Evolutionary conservation across 179 eudicot genomes (phyloP).

Genomic region (Gypsophila paniculata): DNA sequence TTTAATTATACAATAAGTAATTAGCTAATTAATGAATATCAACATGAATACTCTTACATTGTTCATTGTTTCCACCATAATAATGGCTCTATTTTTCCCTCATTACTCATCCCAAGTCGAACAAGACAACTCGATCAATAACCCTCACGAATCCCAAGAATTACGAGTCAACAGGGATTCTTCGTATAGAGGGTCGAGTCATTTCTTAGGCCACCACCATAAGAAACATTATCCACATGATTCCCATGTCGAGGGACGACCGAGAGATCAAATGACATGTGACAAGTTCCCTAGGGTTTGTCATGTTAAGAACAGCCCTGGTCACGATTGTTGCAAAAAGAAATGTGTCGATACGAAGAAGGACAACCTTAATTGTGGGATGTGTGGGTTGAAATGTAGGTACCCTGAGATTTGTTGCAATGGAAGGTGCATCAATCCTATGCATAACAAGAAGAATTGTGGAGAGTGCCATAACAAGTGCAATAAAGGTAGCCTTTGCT

Average conservation of each 20-base stretch:
- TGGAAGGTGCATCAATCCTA: conserved; percentile 38
- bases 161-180: background rate
- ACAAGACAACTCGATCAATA: background rate
- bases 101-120: conserved; percentile 14
- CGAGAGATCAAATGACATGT: conserved; percentile 36
- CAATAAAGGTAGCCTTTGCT: conserved; percentile 34
- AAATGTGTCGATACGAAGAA: conserved; percentile 48
- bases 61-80: conserved; percentile 1
- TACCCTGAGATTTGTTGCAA: conserved; percentile 41
- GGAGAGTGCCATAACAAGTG: conserved; percentile 44
- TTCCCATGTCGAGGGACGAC: background rate
- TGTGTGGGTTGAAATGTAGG: conserved; percentile 44
- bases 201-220: conserved; percentile 12
- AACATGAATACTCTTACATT: conserved; percentile 20
- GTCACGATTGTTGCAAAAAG: conserved; percentile 50
- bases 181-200: conserved; percentile 24
- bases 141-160: background rate
- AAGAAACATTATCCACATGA: conserved; percentile 10
- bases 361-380: conserved; percentile 46
- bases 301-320: conserved; percentile 39
- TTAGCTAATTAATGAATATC: background rate
- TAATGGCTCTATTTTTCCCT: conserved; percentile 2
- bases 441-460: conserved; percentile 36
- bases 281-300: conserved; percentile 51
- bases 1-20: background rate